Conservation (phyloP, 495 filamentous ascomycete genomes). For the Apodospora peruviana region DNA sequence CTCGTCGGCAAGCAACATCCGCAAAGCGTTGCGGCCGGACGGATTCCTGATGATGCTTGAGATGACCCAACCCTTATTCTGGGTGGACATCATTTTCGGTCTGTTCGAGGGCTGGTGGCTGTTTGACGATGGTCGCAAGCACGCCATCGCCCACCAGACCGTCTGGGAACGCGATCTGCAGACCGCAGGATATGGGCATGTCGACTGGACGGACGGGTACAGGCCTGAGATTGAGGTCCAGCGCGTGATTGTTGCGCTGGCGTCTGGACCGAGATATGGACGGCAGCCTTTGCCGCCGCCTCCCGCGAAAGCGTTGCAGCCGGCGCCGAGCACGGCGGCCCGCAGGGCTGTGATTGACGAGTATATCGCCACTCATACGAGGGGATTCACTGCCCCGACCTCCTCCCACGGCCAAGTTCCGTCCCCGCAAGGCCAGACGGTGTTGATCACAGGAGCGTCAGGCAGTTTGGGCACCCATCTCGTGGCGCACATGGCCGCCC, state of each 20-base stretch:
- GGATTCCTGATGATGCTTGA: conserved; percentile 35
- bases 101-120: conserved; percentile 52
- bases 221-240: conserved; percentile 18
- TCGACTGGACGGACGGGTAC: conserved; percentile 37
- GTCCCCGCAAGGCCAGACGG: neutral
- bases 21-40: conserved; percentile 33
- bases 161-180: conserved; percentile 37
- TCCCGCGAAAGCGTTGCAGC: neutral
- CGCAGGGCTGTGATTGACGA: neutral
- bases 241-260: conserved; percentile 20
- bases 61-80: conserved; percentile 29
- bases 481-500: conserved; percentile 29
- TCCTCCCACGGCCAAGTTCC: neutral
- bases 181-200: conserved; percentile 37
- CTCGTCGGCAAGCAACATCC: conserved; percentile 22
- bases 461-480: conserved; percentile 48
- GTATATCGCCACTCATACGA: neutral
- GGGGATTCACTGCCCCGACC: neutral
- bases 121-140: conserved; percentile 41
- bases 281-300: neutral
- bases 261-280: neutral
- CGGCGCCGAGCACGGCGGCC: too few relatives aligned
- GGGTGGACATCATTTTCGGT: conserved; percentile 46
- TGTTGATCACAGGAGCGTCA: conserved; percentile 50
- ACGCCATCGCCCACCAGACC: conserved; percentile 34